Evolutionary conservation across 345 rosid genomes (phyloP).

Genomic region (Salix brachista): DNA sequence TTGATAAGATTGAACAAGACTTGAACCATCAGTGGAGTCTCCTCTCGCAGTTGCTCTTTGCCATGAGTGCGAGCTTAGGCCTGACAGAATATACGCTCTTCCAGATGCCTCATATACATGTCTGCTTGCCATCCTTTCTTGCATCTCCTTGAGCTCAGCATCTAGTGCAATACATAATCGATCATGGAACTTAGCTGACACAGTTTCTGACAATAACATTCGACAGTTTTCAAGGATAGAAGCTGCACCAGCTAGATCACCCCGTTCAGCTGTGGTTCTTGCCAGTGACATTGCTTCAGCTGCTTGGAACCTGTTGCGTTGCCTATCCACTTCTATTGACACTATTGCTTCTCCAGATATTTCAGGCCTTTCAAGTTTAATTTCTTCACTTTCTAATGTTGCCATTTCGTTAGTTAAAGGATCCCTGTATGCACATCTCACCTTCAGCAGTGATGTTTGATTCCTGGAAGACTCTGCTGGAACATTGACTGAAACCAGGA

Average conservation of each 20-base stretch:
- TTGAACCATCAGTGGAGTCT: constrained; percentile 79
- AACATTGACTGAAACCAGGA: constrained; percentile 70
- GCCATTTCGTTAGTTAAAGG: constrained; percentile 62
- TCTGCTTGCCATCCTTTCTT: constrained; percentile 90
- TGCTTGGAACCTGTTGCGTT: constrained; percentile 78
- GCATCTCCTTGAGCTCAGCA: constrained; percentile 93
- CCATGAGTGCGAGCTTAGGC: constrained; percentile 98
- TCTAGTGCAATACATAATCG: constrained; percentile 74
- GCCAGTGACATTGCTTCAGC: constrained; percentile 89
- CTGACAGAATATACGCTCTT: constrained; percentile 91
- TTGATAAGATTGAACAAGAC: constrained; percentile 74
- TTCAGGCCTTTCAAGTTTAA: constrained; percentile 59
- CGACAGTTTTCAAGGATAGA: constrained; percentile 64
- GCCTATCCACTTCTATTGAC: constrained; percentile 91
- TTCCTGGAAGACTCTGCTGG: constrained; percentile 45
- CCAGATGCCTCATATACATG: constrained; percentile 91
- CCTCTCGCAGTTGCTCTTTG: constrained; percentile 98
- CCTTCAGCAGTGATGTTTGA: constrained; percentile 58
- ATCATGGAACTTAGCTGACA: constrained; percentile 64
- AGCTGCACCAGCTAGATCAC: constrained; percentile 66
- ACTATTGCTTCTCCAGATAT: constrained; percentile 37
- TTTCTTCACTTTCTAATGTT: constrained; percentile 50
- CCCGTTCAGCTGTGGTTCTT: constrained; percentile 70
- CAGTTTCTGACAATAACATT: constrained; percentile 49
- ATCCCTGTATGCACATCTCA: constrained; percentile 72